These are phyloP conservation scores for Torulaspora delbrueckii DNA, from an alignment of 805 yeast genomes.

Conservation along the genomic window DNA sequence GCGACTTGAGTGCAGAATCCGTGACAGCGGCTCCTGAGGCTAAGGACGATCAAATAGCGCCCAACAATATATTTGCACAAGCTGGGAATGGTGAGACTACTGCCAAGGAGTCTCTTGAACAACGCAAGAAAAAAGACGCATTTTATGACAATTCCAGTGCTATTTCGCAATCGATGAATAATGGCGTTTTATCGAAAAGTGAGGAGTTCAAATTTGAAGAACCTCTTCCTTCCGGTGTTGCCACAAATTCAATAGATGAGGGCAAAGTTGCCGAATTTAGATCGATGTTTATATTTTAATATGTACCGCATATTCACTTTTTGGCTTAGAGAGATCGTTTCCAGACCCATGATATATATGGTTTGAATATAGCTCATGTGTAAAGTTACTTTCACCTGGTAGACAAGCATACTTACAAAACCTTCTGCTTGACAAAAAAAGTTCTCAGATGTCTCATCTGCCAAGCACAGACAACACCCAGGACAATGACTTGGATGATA, in stretches of 20 bases:
- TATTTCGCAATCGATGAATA: background rate
- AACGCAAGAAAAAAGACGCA: background rate
- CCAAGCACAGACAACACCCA: constrained; percentile 65
- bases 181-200: background rate
- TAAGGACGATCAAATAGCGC: background rate
- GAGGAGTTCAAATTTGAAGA: constrained; percentile 20
- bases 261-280: constrained; percentile 21
- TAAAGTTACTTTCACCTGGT: background rate
- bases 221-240: constrained; percentile 18
- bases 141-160: background rate
- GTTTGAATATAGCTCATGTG: background rate
- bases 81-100: background rate
- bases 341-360: background rate
- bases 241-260: constrained; percentile 15
- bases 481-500: constrained; percentile 56
- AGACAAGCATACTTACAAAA: constrained; percentile 22
- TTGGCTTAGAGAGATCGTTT: background rate
- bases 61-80: background rate
- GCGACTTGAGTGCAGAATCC: background rate
- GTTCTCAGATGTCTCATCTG: constrained; percentile 70
- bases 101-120: background rate
- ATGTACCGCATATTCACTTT: background rate
- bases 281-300: constrained; percentile 23
- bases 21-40: background rate
- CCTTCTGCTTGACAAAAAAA: constrained; percentile 74